Percentiles rank a stretch among this genome's conserved stretches.
phyloP scores from a whole-genome alignment of 371 early-diverging fungal species.

The Neoconidiobolus thromboides region DNA sequence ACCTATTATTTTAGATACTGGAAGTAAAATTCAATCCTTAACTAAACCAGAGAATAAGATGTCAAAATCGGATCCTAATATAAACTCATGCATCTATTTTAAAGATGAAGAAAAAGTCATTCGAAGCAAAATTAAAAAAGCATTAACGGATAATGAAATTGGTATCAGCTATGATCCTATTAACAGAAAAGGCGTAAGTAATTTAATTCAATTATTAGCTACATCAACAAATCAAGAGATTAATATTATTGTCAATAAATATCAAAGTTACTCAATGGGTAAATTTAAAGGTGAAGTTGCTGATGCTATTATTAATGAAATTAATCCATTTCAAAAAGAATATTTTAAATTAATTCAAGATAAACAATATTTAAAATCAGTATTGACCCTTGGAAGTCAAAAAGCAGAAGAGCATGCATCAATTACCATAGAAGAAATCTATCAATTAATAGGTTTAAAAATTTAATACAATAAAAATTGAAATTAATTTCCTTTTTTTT shows the following conservation, averaged over 20 bases:
- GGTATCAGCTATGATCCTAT: constrained; percentile 55
- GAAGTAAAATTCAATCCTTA: constrained; percentile 25
- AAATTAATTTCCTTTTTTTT: too few relatives aligned
- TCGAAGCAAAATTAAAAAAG: constrained; percentile 42
- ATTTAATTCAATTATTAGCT: constrained; percentile 55
- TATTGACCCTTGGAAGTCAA: constrained; percentile 38
- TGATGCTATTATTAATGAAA: constrained; percentile 32
- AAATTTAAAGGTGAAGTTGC: constrained; percentile 52
- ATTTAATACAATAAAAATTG: too few relatives aligned
- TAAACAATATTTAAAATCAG: constrained; percentile 30
- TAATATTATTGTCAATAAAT: constrained; percentile 22
- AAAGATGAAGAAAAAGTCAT: constrained; percentile 50
- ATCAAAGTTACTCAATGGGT: constrained; percentile 22
- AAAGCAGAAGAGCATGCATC: constrained; percentile 28
- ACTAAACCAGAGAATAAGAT: constrained; percentile 61
- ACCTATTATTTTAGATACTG: not conserved
- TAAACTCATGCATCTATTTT: constrained; percentile 52
- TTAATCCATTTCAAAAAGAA: constrained; percentile 48
- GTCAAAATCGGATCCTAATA: constrained; percentile 75
- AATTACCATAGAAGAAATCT: too few relatives aligned
- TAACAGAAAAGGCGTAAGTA: constrained; percentile 64
- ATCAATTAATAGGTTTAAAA: too few relatives aligned
- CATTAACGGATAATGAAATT: constrained; percentile 45
- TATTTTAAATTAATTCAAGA: constrained; percentile 33
- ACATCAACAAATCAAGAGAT: constrained; percentile 22